phyloP scores from a whole-genome alignment of 2,329 filamentous ascomycete genomes.

The Proliferodiscus dingleyae region DNA sequence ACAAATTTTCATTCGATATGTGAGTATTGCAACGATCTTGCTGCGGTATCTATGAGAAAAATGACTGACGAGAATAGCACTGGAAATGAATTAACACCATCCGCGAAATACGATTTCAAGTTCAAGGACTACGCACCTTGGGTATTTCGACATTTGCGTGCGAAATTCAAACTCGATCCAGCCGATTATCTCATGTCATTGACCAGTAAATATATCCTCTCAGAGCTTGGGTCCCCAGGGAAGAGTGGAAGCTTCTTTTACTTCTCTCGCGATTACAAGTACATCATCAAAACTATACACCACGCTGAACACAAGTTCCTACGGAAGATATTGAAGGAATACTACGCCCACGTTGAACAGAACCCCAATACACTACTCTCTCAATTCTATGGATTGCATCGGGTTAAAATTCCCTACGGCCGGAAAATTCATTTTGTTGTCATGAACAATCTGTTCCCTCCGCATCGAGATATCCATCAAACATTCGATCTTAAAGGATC shows the following conservation, averaged over 20 bases:
- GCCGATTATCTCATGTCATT: slow-evolving; percentile 98
- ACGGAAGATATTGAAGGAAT: slow-evolving; percentile 79
- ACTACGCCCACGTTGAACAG: slow-evolving; percentile 85
- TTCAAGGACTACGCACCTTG: slow-evolving; percentile 99
- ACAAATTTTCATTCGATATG: slow-evolving; percentile 99
- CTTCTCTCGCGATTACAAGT: slow-evolving; percentile 98
- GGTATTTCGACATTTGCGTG: slow-evolving; percentile 91
- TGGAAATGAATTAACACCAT: slow-evolving; percentile 94
- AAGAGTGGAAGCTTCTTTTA: slow-evolving; percentile 99
- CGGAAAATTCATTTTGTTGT: slow-evolving; percentile 99
- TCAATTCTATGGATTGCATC: slow-evolving; percentile 94
- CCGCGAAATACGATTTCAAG: slow-evolving; percentile 99
- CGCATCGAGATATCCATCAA: slow-evolving; percentile 93
- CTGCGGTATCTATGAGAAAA: background rate
- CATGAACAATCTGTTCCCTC: slow-evolving; percentile 99
- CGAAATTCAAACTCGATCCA: slow-evolving; percentile 85
- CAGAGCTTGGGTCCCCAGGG: slow-evolving; percentile 91
- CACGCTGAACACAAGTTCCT: slow-evolving; percentile 89
- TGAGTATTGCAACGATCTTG: slow-evolving; percentile 42
- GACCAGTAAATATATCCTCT: slow-evolving; percentile 97
- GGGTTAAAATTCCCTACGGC: slow-evolving; percentile 97
- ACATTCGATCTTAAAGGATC: slow-evolving; percentile 98
- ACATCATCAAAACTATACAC: slow-evolving; percentile 99
- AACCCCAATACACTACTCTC: slow-evolving; percentile 97
- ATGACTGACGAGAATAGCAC: slow-evolving; percentile 54